A percentile compares a stretch with the other conserved stretches of the same genome.
These are phyloP conservation scores for Cystofilobasidium capitatum DNA, from an alignment of 768 basidiomycete species.

Conservation along the genomic window DNA sequence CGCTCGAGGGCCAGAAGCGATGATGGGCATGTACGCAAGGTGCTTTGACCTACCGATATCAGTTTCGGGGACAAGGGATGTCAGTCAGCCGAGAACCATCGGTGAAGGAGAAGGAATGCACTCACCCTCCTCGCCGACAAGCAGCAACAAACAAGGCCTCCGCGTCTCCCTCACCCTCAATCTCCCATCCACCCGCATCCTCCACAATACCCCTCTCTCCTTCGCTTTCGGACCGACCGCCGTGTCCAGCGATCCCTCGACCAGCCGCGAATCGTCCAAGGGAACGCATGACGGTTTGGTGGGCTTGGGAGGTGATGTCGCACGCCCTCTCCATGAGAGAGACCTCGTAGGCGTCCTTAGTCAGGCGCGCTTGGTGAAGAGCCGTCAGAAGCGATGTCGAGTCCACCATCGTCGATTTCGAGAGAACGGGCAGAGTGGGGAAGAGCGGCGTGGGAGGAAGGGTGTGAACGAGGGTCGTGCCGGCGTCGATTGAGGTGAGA, in stretches of 20 bases:
- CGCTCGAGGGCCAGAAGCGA: slow-evolving; percentile 74
- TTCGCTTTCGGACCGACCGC: slow-evolving; percentile 40
- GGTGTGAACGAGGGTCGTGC: slow-evolving; percentile 30
- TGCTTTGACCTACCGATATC: slow-evolving; percentile 54
- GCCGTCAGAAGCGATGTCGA: slow-evolving; percentile 61
- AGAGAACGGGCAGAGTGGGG: slow-evolving; percentile 31
- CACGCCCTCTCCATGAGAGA: slow-evolving; percentile 67
- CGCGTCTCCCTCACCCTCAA: slow-evolving; percentile 85
- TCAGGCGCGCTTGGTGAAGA: slow-evolving; percentile 68
- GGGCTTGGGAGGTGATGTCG: slow-evolving; percentile 76
- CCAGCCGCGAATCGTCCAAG: slow-evolving; percentile 49
- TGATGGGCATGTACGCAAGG: slow-evolving; percentile 87
- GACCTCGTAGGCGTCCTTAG: slow-evolving; percentile 67
- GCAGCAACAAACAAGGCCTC: slow-evolving; percentile 88
- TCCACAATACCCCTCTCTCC: slow-evolving; percentile 46
- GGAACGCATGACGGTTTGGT: slow-evolving; percentile 84
- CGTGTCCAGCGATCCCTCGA: slow-evolving; percentile 43
- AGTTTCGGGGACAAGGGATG: not conserved
- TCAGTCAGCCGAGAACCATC: not conserved
- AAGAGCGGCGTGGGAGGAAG: slow-evolving; percentile 33
- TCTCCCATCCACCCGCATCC: slow-evolving; percentile 59
- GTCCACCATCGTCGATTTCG: slow-evolving; percentile 47
- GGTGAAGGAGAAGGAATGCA: not conserved
- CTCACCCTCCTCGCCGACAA: slow-evolving; percentile 50
- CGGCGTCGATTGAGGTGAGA: slow-evolving; percentile 8